Evolutionary conservation across 805 yeast genomes (phyloP).

Genomic region (Candida insectorum): DNA sequence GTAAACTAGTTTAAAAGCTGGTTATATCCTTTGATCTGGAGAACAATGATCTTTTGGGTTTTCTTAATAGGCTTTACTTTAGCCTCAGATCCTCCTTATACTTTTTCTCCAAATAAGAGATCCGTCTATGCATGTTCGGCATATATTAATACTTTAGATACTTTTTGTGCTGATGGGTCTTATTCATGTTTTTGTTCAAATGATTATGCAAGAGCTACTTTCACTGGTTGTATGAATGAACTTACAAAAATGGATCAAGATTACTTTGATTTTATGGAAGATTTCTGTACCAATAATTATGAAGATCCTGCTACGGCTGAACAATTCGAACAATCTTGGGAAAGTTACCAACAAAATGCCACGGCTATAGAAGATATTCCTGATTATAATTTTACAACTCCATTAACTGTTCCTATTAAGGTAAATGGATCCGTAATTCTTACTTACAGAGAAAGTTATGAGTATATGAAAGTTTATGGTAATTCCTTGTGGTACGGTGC

Average conservation of each 20-base stretch:
- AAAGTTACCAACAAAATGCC: slow-evolving; percentile 15
- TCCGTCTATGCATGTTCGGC: slow-evolving; percentile 1
- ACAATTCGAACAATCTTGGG: slow-evolving; percentile 11
- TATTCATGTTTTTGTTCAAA: slow-evolving; percentile 22
- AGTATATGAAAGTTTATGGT: slow-evolving; percentile 20
- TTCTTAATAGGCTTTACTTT: background rate
- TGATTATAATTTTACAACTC: slow-evolving; percentile 18
- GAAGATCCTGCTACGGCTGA: slow-evolving; percentile 20
- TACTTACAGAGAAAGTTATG: slow-evolving; percentile 9
- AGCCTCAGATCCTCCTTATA: background rate
- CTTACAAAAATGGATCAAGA: background rate
- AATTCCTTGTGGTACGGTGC: slow-evolving; percentile 27
- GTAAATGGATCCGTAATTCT: background rate
- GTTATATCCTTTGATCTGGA: background rate
- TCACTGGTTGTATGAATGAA: slow-evolving; percentile 22
- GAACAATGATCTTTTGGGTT: background rate
- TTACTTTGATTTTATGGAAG: slow-evolving; percentile 8
- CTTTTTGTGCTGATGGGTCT: slow-evolving; percentile 7
- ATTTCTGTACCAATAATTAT: slow-evolving; percentile 16
- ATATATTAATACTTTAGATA: slow-evolving; percentile 2
- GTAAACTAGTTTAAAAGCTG: too few relatives aligned
- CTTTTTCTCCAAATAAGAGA: background rate
- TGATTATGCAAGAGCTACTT: slow-evolving; percentile 24
- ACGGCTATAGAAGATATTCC: slow-evolving; percentile 15
- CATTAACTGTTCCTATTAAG: slow-evolving; percentile 23